Evolutionary conservation across 176 grass and related monocot species (phyloP).

Genomic region (Microstegium vimineum): DNA sequence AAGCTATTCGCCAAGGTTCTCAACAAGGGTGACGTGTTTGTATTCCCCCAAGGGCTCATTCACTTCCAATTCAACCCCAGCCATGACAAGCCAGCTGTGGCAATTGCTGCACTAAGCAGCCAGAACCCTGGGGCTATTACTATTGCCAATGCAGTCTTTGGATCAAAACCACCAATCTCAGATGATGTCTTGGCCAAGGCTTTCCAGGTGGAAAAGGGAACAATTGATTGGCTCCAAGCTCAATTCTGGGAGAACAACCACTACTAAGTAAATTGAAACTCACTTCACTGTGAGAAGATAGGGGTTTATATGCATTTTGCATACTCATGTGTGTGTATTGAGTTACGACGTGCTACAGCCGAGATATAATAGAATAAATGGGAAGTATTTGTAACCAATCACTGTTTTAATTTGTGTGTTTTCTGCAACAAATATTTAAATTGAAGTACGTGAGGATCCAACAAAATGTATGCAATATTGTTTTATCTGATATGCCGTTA

Average conservation of each 20-base stretch:
- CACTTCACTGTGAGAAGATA: no score
- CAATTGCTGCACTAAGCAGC: not conserved
- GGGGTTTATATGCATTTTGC: no score
- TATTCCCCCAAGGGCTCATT: not conserved
- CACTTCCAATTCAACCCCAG: not conserved
- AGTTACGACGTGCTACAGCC: no score
- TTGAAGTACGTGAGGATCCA: no score
- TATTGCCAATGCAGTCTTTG: not conserved
- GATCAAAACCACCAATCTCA: not conserved
- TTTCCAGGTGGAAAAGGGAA: not conserved
- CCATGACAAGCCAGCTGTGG: not conserved
- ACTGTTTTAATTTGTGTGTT: no score
- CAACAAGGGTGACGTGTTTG: not conserved
- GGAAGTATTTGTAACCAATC: not conserved
- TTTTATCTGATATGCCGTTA: no score
- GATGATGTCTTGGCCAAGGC: not conserved
- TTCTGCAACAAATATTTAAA: no score
- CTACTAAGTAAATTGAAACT: not conserved
- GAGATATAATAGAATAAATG: not conserved
- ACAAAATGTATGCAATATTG: no score
- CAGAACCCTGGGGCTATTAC: constrained; percentile 1
- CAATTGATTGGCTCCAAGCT: constrained; percentile 33
- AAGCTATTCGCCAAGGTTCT: not conserved
- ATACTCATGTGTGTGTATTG: no score
- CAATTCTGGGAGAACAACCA: constrained; percentile 31